phyloP scores from a whole-genome alignment of 352 stramenopile genomes.

The Globisporangium radiosum region DNA sequence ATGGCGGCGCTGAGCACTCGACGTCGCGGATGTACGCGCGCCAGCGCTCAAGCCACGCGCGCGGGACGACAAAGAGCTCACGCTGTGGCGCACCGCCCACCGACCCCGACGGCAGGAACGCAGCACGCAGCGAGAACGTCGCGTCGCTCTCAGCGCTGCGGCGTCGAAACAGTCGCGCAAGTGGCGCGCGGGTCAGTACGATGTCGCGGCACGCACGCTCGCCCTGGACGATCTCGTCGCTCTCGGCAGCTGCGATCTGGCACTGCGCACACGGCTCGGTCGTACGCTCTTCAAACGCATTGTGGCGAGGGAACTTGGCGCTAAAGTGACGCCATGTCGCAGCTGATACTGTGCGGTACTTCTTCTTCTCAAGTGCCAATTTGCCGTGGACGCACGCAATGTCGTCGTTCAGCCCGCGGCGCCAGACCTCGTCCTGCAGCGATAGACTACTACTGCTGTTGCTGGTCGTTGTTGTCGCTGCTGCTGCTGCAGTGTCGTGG shows the following conservation, averaged over 20 bases:
- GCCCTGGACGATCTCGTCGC: constrained; percentile 44
- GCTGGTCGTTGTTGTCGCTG: not conserved
- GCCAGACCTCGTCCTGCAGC: constrained; percentile 19
- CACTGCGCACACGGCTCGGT: constrained; percentile 46
- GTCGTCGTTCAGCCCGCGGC: constrained; percentile 55
- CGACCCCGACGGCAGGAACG: constrained; percentile 31
- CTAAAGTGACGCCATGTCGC: constrained; percentile 63
- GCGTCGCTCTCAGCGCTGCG: constrained; percentile 19
- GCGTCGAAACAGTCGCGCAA: constrained; percentile 50
- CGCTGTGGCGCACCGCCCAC: constrained; percentile 16
- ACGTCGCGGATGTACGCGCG: constrained; percentile 70
- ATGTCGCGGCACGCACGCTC: constrained; percentile 48
- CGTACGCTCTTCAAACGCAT: constrained; percentile 26
- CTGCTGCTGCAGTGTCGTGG: constrained; percentile 11
- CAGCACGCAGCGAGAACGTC: constrained; percentile 31
- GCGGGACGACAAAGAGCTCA: constrained; percentile 54
- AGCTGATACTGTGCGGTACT: constrained; percentile 41
- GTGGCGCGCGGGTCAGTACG: constrained; percentile 41
- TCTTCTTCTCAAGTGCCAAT: constrained; percentile 58
- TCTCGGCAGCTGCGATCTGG: constrained; percentile 35
- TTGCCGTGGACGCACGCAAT: constrained; percentile 68
- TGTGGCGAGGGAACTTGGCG: constrained; percentile 38
- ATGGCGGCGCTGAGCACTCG: constrained; percentile 25
- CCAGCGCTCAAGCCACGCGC: constrained; percentile 57
- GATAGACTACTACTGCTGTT: not conserved